Percentiles rank a stretch among this genome's conserved stretches.
Evolutionary conservation across 495 filamentous ascomycete genomes (phyloP).

Genomic region (Talaromyces stipitatus): DNA sequence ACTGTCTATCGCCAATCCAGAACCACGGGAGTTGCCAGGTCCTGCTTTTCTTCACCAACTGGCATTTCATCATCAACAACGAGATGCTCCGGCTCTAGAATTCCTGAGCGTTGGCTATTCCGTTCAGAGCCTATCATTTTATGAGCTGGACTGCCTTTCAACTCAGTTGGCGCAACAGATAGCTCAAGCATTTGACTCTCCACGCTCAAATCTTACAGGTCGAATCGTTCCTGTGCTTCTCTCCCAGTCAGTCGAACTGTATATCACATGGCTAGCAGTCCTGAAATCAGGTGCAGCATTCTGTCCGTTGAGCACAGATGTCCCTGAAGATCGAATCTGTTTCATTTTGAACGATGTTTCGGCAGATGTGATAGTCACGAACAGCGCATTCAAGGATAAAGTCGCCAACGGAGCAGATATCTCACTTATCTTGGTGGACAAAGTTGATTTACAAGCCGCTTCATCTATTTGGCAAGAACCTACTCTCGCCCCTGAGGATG

Average conservation of each 20-base stretch:
- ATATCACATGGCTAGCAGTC: slow-evolving; percentile 62
- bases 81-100: slow-evolving; percentile 45
- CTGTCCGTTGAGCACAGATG: slow-evolving; percentile 66
- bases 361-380: slow-evolving; percentile 48
- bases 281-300: slow-evolving; percentile 74
- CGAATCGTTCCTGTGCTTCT: slow-evolving; percentile 63
- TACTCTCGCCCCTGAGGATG: slow-evolving; percentile 23
- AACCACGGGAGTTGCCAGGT: slow-evolving; percentile 46
- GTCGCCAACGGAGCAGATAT: slow-evolving; percentile 12
- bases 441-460: slow-evolving; percentile 9
- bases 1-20: slow-evolving; percentile 56
- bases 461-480: not conserved
- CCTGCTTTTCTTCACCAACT: slow-evolving; percentile 62
- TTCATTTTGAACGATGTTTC: slow-evolving; percentile 66
- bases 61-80: slow-evolving; percentile 24
- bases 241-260: slow-evolving; percentile 62
- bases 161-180: slow-evolving; percentile 45
- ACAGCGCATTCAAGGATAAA: slow-evolving; percentile 16
- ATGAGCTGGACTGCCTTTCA: slow-evolving; percentile 48
- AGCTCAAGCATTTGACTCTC: slow-evolving; percentile 14
- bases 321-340: slow-evolving; percentile 60
- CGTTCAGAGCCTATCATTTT: slow-evolving; percentile 44
- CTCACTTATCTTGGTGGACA: slow-evolving; percentile 23
- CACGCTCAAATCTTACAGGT: not conserved
- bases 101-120: slow-evolving; percentile 42